These are phyloP conservation scores for Pseudocercospora fijiensis DNA, from an alignment of 2,329 filamentous ascomycete species.

Conservation along the genomic window DNA sequence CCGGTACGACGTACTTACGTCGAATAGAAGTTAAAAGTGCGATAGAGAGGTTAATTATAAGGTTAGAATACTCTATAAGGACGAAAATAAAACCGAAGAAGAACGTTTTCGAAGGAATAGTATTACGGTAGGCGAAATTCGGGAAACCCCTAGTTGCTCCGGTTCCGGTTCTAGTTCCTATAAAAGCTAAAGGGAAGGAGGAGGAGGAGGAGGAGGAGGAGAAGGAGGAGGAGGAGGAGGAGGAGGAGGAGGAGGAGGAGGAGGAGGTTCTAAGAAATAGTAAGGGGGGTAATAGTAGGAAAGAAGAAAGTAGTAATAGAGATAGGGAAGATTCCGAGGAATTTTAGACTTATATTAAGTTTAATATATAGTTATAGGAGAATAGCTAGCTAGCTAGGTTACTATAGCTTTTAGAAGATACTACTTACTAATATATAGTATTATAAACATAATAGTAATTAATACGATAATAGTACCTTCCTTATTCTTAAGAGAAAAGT, in stretches of 20 bases:
- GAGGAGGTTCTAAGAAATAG: not conserved
- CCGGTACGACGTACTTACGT: constrained; percentile 68
- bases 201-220: no score
- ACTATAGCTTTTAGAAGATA: no score
- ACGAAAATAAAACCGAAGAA: constrained; percentile 50
- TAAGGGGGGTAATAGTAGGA: not conserved
- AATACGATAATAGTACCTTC: no score
- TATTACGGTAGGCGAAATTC: not conserved
- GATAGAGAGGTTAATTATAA: constrained; percentile 71
- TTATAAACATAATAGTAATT: not conserved
- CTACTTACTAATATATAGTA: no score
- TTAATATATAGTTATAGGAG: not conserved
- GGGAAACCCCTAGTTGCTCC: not conserved
- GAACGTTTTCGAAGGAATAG: constrained; percentile 29
- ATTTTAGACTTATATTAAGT: constrained; percentile 7
- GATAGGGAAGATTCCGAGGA: constrained; percentile 8
- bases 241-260: no score
- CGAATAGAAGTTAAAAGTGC: constrained; percentile 74
- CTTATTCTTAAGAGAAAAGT: no score
- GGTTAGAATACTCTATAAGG: constrained; percentile 69
- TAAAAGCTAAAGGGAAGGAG: not conserved
- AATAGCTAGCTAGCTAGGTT: no score
- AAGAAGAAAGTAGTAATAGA: not conserved
- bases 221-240: no score
- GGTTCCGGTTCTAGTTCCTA: no score